Evolutionary conservation across 768 basidiomycete species (phyloP), one percentile per base, ranked within the genome.

Genomic region (Rhodosporidiobolus sp.): DNA sequence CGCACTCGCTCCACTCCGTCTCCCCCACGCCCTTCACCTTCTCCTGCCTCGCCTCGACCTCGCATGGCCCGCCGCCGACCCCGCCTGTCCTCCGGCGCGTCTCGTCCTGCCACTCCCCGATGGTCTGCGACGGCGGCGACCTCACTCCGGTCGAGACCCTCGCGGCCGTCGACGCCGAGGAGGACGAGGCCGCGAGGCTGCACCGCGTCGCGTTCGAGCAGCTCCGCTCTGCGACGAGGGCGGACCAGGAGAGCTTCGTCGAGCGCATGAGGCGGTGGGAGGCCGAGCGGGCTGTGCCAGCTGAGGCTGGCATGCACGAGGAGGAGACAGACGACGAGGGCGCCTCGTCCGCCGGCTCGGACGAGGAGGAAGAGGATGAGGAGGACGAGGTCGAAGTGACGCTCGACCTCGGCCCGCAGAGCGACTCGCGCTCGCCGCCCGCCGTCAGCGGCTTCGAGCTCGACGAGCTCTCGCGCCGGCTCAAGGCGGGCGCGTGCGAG

Each of bases 241-340:
- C 26, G 10, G 61, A 67, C 20, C 56, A 67, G 49, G 68, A 70
- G 17, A n/a, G 65, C 3, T 74, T 74, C 32, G 73, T 74, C 54
- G 73, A 74, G 35, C 54, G 73, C 24, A 65, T 74, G 61, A 50
- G 62, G 32, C 55, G 69, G 20, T 74, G 73, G 73, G 73, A 74
- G 45, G 43, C 35, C 19, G 55, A 53, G 24, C 48, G n/a, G 43
- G 28, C 1, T 0, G 12, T 17, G 20, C 49, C 45, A 11, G 22
- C 8, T 26, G 48, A 30, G 24, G 10, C 26, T 28, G 24, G 32
- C 11, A 35, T 22, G 48, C 4, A 3, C 38, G 48, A n/a, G 22
- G 32, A 49, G 35, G 46, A 35, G 11, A 26, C 7, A 9, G 54
- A 67, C 26, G 58, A 53, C 8, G 46, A 58, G 30, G 56, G 49